Evolutionary conservation across 495 filamentous ascomycete species (phyloP), one percentile per base, ranked within the genome.

Genomic region (Penicillium arizonense): DNA sequence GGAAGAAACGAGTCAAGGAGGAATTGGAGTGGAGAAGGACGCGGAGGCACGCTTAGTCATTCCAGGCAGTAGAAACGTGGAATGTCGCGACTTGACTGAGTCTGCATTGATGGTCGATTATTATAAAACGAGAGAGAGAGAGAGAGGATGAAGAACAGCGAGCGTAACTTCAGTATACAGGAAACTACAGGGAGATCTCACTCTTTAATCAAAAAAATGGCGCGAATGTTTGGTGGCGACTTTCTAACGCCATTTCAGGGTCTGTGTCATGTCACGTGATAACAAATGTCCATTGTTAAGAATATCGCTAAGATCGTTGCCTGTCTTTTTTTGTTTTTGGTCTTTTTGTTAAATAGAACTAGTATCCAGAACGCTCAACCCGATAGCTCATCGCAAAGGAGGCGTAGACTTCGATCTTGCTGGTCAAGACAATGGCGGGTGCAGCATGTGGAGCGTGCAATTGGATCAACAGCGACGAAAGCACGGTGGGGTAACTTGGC

Each of bases 31-130:
- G 64, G 63, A 66, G 63, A 56, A 48, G 45, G 52, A 56, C 55
- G 55, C 46, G 52, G 61, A 61, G 57, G 34, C 44, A 16, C 11
- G 55, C 43, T 64, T 64, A 64, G 57, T 64, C 61, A 66, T 16
- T 26, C 11, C 16, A 21, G 16, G 34, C 13, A 26, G 23, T 16
- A 30, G 26, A 39, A 44, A 34, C 28, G 13, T 11, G 24, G 28
- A 30, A 30, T 40, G 28, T 37, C 30, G 44, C 40, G 18, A 37
- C 49, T 9, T 37, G 7, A 36, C 13, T 26, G 4, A 2, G 5
- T 30, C 28, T 30, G 28, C 5, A 7, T 30, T 7, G 20, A 10
- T 24, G 21, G 37, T 24, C 21, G 39, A 24, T 26, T 24, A 20
- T 26, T 12, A 21, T 26, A 30, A 30, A 6, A 30, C 16, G 10